Evolutionary conservation across 352 stramenopile species (phyloP).

Genomic region (Globisporangium perplexum): DNA sequence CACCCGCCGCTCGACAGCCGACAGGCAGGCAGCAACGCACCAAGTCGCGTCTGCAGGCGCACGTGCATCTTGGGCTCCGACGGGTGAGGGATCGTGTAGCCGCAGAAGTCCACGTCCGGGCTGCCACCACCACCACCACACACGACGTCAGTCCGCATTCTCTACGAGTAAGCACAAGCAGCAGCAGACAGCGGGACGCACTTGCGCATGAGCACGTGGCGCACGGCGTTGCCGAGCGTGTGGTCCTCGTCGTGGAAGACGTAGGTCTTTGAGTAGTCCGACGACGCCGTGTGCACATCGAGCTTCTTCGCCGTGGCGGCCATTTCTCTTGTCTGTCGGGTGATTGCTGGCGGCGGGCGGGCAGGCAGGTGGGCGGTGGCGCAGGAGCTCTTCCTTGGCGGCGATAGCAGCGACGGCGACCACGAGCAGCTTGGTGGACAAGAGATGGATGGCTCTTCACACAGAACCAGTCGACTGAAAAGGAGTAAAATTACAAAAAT

Average conservation of each 20-base stretch:
- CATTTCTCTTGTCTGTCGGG: neutral
- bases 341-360: neutral
- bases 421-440: no score
- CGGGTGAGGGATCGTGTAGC: slow-evolving; percentile 95
- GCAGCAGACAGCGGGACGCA: slow-evolving; percentile 23
- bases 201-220: slow-evolving; percentile 91
- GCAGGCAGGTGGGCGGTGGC: neutral
- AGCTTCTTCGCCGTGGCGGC: slow-evolving; percentile 60
- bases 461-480: neutral
- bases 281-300: slow-evolving; percentile 73
- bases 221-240: slow-evolving; percentile 88
- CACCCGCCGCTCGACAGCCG: no score
- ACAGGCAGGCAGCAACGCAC: slow-evolving; percentile 14
- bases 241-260: slow-evolving; percentile 89
- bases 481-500: neutral
- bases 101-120: slow-evolving; percentile 90
- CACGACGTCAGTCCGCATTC: neutral
- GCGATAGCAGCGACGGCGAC: no score
- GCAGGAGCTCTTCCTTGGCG: no score
- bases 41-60: slow-evolving; percentile 84
- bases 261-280: slow-evolving; percentile 84
- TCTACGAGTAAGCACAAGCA: neutral
- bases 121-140: slow-evolving; percentile 21
- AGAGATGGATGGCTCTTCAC: neutral
- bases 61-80: slow-evolving; percentile 94